Evolutionary conservation across 805 yeast species (phyloP), one percentile per base, ranked within the genome.

Genomic region (Metschnikowia koreensis): DNA sequence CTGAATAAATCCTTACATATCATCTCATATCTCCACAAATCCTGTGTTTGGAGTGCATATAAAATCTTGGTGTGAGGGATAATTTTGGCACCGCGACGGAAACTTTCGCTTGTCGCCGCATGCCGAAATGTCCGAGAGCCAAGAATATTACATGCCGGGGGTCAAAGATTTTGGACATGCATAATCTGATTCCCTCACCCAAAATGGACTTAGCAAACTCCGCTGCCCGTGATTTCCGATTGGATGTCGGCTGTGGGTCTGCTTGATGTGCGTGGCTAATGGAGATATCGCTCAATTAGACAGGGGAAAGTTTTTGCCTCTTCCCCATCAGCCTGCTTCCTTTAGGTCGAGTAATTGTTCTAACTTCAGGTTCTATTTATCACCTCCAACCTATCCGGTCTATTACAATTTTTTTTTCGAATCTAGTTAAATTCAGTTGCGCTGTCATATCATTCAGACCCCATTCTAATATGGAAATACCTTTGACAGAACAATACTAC

Each of bases 401-500:
- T 22, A 22, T 22, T 22, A 4, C 2, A 4, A 22, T 22, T 22
- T 2, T 22, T 22, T 22, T 22, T 22, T n/a, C n/a, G 22, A 22
- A 22, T 22, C 2, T 3, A 22, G 22, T 22, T 22, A 22, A 22
- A 22, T 22, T 22, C 22, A 3, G 22, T 22, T 22, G 22, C 4
- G 22, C 22, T 22, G 22, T 22, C 22, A 12, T 3, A 6, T 10
- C 34, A 31, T 12, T 12, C 34, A 12, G n/a, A 26, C 38, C 38
- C 11, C 34, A 44, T 37, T 22, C 22, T 3, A 12, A 9, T 10
- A 56, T 58, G 61, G 51, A 65, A 13, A 72, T 75, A 44, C 72
- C 75, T 1, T 72, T 71, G 48, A 54, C 63, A 12, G 56, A 61
- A 4, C 81, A 78, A 52, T 75, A 60, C 56, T 66, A 53, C 50